phyloP scores from a whole-genome alignment of 1,284 basidiomycete species.

The Puccinia coronata region DNA sequence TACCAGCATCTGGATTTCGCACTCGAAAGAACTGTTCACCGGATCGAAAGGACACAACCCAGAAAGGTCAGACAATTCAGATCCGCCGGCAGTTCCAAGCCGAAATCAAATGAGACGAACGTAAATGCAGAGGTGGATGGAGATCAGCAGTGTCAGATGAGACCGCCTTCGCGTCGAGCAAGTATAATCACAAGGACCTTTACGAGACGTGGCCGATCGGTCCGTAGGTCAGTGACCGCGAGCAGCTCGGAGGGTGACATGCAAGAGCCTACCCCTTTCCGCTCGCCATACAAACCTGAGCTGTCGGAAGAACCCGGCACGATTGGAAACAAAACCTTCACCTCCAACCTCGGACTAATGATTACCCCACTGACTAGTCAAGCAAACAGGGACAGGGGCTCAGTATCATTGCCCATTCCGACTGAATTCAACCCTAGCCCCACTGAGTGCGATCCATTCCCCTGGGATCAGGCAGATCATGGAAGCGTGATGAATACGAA shows the following conservation, averaged over 20 bases:
- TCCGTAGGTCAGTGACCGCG: not conserved
- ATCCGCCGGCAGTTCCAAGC: not conserved
- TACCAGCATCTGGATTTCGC: constrained; percentile 50
- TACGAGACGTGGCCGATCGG: not conserved
- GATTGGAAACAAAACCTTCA: not conserved
- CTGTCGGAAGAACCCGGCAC: not conserved
- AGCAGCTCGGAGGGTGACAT: not conserved
- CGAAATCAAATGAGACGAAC: not conserved
- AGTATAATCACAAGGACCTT: not conserved
- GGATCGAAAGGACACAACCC: constrained; percentile 13
- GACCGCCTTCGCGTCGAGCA: not conserved
- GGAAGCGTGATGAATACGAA: too few species aligned
- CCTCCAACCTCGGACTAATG: not conserved
- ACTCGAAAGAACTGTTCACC: constrained; percentile 36
- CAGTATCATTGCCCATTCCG: not conserved
- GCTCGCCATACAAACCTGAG: not conserved
- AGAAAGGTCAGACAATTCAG: not conserved
- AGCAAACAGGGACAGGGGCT: not conserved
- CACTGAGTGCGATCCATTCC: too few species aligned
- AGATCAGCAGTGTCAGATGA: not conserved
- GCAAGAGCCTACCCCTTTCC: not conserved
- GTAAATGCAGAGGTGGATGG: not conserved
- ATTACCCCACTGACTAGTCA: not conserved
- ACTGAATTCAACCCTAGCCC: too few species aligned
- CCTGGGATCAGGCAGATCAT: too few species aligned